Evolutionary conservation across 23 red algal species (phyloP).

Genomic region (Cyanidium caldarium): DNA sequence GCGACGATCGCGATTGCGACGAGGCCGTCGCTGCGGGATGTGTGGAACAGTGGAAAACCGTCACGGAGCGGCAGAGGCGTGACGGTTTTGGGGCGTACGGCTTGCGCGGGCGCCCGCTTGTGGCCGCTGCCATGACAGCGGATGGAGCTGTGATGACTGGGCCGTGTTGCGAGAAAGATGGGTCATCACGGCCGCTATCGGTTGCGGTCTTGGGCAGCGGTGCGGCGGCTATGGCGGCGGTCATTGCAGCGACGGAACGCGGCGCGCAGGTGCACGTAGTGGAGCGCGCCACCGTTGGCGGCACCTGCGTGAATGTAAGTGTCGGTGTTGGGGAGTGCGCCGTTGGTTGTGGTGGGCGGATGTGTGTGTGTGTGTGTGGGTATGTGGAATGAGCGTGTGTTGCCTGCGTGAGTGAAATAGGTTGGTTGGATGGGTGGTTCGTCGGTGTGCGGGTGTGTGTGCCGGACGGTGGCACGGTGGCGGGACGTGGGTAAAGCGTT

Average conservation of each 20-base stretch:
- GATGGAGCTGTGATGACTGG: background rate
- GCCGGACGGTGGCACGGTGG: no score
- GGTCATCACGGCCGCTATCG: background rate
- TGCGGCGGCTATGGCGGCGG: background rate
- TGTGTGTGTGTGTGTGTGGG: no score
- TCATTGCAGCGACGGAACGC: background rate
- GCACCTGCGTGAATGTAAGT: constrained; percentile 20
- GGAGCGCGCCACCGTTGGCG: constrained; percentile 1
- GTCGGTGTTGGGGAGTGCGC: no score
- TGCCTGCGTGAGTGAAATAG: no score
- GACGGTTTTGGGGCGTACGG: background rate
- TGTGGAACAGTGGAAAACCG: background rate
- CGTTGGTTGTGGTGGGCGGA: no score
- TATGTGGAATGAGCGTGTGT: no score
- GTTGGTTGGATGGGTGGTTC: no score
- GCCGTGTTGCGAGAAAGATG: background rate
- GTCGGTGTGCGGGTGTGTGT: no score
- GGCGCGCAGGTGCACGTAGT: background rate
- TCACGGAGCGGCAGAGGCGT: background rate
- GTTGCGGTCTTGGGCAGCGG: background rate
- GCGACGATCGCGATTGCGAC: background rate
- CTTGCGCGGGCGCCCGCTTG: background rate
- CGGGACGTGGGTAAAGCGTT: no score
- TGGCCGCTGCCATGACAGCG: background rate
- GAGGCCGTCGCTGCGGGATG: background rate